Conservation (phyloP, 495 filamentous ascomycete genomes). For the Aspergillus olivimuriae region DNA sequence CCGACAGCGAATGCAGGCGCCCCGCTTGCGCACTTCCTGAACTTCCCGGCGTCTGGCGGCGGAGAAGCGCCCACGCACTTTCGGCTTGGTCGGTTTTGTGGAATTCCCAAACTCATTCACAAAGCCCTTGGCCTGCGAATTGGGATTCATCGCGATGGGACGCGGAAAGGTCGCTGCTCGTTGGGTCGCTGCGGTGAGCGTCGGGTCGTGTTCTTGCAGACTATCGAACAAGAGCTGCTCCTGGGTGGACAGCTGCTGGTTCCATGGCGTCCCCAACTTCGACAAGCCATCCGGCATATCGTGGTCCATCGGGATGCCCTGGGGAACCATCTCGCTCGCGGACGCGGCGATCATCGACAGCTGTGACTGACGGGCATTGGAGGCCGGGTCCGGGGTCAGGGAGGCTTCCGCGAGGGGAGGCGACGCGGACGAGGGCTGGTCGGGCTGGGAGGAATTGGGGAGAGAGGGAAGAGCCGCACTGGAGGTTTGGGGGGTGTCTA, state of each 20-base stretch:
- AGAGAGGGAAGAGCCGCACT: slow-evolving; percentile 30
- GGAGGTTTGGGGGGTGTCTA: slow-evolving; percentile 27
- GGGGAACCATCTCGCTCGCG: slow-evolving; percentile 44
- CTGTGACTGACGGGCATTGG: slow-evolving; percentile 40
- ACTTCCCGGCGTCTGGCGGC: slow-evolving; percentile 67
- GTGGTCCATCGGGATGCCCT: slow-evolving; percentile 35
- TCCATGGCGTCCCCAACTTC: slow-evolving; percentile 31
- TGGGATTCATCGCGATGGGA: slow-evolving; percentile 51
- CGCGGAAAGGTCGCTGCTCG: slow-evolving; percentile 43
- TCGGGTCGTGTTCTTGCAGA: slow-evolving; percentile 40
- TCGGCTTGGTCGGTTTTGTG: slow-evolving; percentile 46
- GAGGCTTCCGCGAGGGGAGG: slow-evolving; percentile 34
- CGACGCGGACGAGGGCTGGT: slow-evolving; percentile 33
- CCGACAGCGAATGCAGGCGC: slow-evolving; percentile 79
- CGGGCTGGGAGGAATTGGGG: slow-evolving; percentile 25
- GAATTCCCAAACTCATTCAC: slow-evolving; percentile 51
- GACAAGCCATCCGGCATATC: slow-evolving; percentile 31
- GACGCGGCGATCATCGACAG: slow-evolving; percentile 45
- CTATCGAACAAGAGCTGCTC: slow-evolving; percentile 44
- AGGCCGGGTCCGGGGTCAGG: slow-evolving; percentile 32
- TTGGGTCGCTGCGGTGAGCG: slow-evolving; percentile 40
- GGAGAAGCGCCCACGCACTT: slow-evolving; percentile 63
- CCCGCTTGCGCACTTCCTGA: slow-evolving; percentile 69
- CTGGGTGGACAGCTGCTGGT: slow-evolving; percentile 35
- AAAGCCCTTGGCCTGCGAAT: slow-evolving; percentile 49